Evolutionary conservation across 768 basidiomycete genomes (phyloP), one percentile per base, ranked within the genome.

Genomic region (Strobilomyces dryophilus): DNA sequence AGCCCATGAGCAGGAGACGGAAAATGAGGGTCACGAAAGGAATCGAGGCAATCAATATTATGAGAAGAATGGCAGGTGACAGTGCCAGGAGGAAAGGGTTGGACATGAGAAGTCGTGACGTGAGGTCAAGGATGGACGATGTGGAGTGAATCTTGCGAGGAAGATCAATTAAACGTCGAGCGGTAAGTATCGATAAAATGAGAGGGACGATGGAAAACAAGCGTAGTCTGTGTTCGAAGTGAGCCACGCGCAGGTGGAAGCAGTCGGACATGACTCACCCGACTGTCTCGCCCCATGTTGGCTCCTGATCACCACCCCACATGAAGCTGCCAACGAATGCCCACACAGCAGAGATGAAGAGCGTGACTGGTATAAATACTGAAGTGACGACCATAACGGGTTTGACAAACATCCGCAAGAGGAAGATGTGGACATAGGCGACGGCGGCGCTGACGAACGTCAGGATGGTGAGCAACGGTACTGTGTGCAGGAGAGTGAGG

Each of bases 381-480:
- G 84, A 83, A 0, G 89, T 91, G 21, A 78, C 79, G 35, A 92
- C 71, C 75, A 95, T 84, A 46, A 92, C 87, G 17, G 93, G 92
- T 52, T 85, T 82, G 52, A 91, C 87, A 60, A 93, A 92, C 54
- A 90, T 76, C 53, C 85, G 82, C 46, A 95, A 72, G 39, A 95
- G 76, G 57, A 84, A 78, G 40, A 92, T 82, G 65, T 91, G 87
- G 40, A 75, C 70, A 65, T 92, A 92, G 8, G 89, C 86, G 42
- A 80, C 79, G 20, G 75, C 68, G 11, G 90, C 88, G 62, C 87
- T 87, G 54, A 83, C 64, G 55, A 87, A 74, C 4, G 86, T 88
- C 52, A 91, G 72, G 59, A 89, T 81, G 27, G 81, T 83, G 59
- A 91, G 75, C 58, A 92, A 71, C 8, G 90, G 90, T 18, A 92